Conservation (phyloP, 768 basidiomycete genomes). For the Russula sp. region DNA sequence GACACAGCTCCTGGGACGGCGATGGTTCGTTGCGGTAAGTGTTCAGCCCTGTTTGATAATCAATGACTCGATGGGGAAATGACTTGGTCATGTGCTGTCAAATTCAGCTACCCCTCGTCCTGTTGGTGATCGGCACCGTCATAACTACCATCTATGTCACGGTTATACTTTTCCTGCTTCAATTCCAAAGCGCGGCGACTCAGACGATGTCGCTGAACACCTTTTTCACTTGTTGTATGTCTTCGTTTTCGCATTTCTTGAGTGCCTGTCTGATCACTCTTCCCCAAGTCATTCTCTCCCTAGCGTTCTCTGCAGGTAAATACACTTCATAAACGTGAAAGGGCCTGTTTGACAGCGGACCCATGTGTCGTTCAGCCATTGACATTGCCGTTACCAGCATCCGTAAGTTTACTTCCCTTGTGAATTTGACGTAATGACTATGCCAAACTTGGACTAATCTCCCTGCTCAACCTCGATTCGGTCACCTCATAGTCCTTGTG, state of each 20-base stretch:
- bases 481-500: constrained; percentile 3
- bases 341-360: background rate
- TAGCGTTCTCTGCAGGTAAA: constrained; percentile 6
- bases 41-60: background rate
- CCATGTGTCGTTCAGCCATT: background rate
- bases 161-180: background rate
- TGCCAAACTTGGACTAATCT: background rate
- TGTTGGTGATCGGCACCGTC: constrained; percentile 6
- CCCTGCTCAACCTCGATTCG: background rate
- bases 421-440: background rate
- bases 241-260: background rate
- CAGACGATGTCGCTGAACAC: background rate
- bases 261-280: background rate
- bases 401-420: constrained; percentile 1
- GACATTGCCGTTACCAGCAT: constrained; percentile 14
- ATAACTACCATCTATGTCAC: background rate
- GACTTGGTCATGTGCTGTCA: background rate
- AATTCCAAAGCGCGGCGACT: background rate
- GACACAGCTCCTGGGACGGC: background rate
- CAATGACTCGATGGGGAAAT: background rate
- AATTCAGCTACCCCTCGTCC: constrained; percentile 3
- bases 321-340: background rate
- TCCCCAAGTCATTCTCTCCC: background rate
- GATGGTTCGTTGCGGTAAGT: constrained; percentile 3
- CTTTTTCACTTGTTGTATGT: constrained; percentile 13